These are phyloP conservation scores for Curvularia hawaiiensis DNA, from an alignment of 2,329 filamentous ascomycete species.

Conservation along the genomic window DNA sequence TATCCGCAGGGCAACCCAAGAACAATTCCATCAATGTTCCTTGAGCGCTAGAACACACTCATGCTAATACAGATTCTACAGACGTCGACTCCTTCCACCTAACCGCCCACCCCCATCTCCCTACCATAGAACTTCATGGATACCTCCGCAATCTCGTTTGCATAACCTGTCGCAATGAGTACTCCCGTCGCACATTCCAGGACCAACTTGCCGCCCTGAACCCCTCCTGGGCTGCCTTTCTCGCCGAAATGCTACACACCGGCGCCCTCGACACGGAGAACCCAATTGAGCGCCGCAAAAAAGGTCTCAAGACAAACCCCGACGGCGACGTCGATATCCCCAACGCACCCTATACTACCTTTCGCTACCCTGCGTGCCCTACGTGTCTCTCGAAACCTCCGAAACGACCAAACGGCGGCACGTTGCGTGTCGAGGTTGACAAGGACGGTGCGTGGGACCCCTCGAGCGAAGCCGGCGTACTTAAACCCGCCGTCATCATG, in stretches of 20 bases:
- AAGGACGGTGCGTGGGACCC: slow-evolving; percentile 75
- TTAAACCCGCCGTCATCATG: slow-evolving; percentile 95
- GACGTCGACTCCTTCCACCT: slow-evolving; percentile 94
- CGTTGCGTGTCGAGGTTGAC: slow-evolving; percentile 68
- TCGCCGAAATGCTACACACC: slow-evolving; percentile 71
- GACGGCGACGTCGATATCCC: slow-evolving; percentile 94
- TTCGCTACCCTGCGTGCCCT: slow-evolving; percentile 89
- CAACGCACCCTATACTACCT: slow-evolving; percentile 83
- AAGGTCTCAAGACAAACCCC: slow-evolving; percentile 82
- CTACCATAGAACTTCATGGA: slow-evolving; percentile 87
- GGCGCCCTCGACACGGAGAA: slow-evolving; percentile 82
- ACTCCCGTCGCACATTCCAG: slow-evolving; percentile 77
- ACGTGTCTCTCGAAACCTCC: slow-evolving; percentile 73
- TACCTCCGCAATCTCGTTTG: slow-evolving; percentile 84
- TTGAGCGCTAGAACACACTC: background rate
- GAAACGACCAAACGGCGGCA: slow-evolving; percentile 58
- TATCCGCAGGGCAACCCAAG: background rate
- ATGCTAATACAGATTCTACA: slow-evolving; percentile 26
- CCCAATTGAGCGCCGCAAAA: slow-evolving; percentile 67
- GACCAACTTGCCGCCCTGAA: slow-evolving; percentile 76
- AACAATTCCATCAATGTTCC: background rate
- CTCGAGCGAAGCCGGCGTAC: slow-evolving; percentile 66
- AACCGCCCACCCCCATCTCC: slow-evolving; percentile 72
- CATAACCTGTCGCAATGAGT: slow-evolving; percentile 74
- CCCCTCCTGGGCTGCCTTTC: slow-evolving; percentile 80